A percentile compares a stretch with the other conserved stretches of the same genome.
These are phyloP conservation scores for Asterophora lycoperdoides DNA, from an alignment of 768 basidiomycete species.

Conservation along the genomic window DNA sequence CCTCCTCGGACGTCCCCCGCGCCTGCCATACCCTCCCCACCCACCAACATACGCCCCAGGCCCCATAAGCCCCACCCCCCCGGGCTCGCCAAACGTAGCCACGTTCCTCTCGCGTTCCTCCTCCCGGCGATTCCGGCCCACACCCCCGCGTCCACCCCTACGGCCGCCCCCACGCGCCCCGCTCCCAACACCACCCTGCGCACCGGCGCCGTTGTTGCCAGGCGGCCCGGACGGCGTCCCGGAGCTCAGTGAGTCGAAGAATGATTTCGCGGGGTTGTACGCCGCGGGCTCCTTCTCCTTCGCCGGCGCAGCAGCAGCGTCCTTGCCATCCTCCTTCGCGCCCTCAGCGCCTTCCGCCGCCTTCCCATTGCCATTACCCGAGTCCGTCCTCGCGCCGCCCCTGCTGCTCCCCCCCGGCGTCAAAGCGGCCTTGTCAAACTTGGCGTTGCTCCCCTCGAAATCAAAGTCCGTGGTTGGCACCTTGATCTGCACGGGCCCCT, in stretches of 20 bases:
- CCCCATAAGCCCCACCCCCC: constrained; percentile 72
- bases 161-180: constrained; percentile 31
- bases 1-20: constrained; percentile 35
- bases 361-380: constrained; percentile 22
- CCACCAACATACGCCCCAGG: constrained; percentile 77
- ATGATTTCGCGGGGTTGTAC: constrained; percentile 75
- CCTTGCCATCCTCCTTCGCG: constrained; percentile 20
- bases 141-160: constrained; percentile 30
- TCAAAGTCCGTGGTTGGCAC: constrained; percentile 81
- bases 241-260: constrained; percentile 70
- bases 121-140: constrained; percentile 67
- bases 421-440: constrained; percentile 72
- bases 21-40: constrained; percentile 65
- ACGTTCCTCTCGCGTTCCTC: constrained; percentile 84
- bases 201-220: constrained; percentile 26
- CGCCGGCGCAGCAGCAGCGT: constrained; percentile 24
- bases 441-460: constrained; percentile 71
- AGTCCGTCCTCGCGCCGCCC: constrained; percentile 17
- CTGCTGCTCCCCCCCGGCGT: constrained; percentile 20
- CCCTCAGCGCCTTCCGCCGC: constrained; percentile 25
- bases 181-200: too few species aligned
- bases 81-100: constrained; percentile 84
- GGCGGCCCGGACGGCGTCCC: constrained; percentile 21
- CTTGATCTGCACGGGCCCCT: constrained; percentile 40
- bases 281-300: constrained; percentile 38